Evolutionary conservation across 805 yeast species (phyloP).

Genomic region (Dipodascopsis uninucleata): DNA sequence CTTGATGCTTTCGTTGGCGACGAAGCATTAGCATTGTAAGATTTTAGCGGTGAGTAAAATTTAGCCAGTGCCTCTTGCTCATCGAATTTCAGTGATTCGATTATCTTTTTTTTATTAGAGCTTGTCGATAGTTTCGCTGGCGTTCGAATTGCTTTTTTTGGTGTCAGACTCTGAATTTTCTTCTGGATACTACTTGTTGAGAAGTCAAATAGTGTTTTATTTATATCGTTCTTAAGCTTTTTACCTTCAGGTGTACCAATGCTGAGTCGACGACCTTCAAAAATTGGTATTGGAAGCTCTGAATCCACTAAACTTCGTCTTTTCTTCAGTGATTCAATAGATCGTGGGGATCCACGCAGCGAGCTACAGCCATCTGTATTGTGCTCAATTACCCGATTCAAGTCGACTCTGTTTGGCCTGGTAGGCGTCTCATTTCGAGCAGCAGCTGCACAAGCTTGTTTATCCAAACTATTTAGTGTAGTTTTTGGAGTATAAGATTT

Average conservation of each 20-base stretch:
- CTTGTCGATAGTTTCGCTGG: slow-evolving; percentile 14
- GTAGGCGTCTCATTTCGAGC: too few relatives aligned
- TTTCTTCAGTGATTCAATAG: slow-evolving; percentile 1
- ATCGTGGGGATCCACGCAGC: slow-evolving; percentile 14
- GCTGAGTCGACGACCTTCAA: slow-evolving; percentile 14
- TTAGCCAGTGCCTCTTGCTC: slow-evolving; percentile 21
- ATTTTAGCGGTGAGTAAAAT: slow-evolving; percentile 24
- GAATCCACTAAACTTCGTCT: slow-evolving; percentile 19
- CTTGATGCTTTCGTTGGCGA: slow-evolving; percentile 6
- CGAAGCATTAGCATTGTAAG: not conserved
- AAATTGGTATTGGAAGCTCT: slow-evolving; percentile 1
- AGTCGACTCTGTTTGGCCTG: too few relatives aligned
- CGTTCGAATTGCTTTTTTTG: slow-evolving; percentile 15
- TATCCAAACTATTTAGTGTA: not conserved
- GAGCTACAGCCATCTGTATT: too few relatives aligned
- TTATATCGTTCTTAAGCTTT: slow-evolving; percentile 20
- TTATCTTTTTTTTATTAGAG: slow-evolving; percentile 4
- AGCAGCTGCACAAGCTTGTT: too few relatives aligned
- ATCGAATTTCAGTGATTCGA: slow-evolving; percentile 7
- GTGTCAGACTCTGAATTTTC: slow-evolving; percentile 24
- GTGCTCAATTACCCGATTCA: too few relatives aligned
- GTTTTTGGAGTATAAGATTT: not conserved
- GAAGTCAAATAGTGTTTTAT: slow-evolving; percentile 13
- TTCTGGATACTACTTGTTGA: slow-evolving; percentile 20
- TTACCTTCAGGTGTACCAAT: slow-evolving; percentile 24